Percentiles rank a stretch among this genome's conserved stretches.
Evolutionary conservation across 2,329 filamentous ascomycete species (phyloP).

Genomic region (Penicillium sp.): DNA sequence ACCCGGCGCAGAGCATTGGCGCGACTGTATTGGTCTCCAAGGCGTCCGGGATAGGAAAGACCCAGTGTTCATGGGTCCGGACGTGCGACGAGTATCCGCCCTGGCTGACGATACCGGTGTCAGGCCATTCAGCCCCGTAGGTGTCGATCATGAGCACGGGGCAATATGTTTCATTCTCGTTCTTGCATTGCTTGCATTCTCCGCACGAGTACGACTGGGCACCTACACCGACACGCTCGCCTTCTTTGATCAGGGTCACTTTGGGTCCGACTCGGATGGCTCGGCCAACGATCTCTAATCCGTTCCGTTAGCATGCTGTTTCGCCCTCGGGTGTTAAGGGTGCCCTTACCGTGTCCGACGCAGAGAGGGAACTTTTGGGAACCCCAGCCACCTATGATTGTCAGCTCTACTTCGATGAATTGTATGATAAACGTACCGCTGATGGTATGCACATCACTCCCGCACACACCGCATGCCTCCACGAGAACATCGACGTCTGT

Average conservation of each 20-base stretch:
- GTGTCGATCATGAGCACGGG: slow-evolving; percentile 56
- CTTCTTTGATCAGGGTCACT: slow-evolving; percentile 65
- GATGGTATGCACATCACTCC: slow-evolving; percentile 74
- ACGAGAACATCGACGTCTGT: slow-evolving; percentile 84
- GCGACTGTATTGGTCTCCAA: slow-evolving; percentile 66
- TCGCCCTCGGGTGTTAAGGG: background rate
- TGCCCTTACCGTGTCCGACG: slow-evolving; percentile 53
- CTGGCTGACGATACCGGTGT: slow-evolving; percentile 67
- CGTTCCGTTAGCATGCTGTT: background rate
- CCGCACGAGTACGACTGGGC: slow-evolving; percentile 70
- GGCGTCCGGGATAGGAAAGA: slow-evolving; percentile 71
- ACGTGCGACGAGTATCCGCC: slow-evolving; percentile 72
- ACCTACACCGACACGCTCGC: slow-evolving; percentile 71
- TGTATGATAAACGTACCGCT: slow-evolving; percentile 40
- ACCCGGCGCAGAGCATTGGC: slow-evolving; percentile 82
- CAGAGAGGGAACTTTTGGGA: slow-evolving; percentile 57
- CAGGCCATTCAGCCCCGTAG: slow-evolving; percentile 59
- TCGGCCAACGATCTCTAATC: slow-evolving; percentile 69
- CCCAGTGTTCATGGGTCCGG: slow-evolving; percentile 76
- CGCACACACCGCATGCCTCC: slow-evolving; percentile 77
- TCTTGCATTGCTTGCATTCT: slow-evolving; percentile 67
- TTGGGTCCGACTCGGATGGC: slow-evolving; percentile 70
- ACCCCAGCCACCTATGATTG: slow-evolving; percentile 56
- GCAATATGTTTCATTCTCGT: slow-evolving; percentile 73
- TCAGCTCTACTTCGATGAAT: slow-evolving; percentile 9